Conservation (phyloP, 208 protist species). For the Tritrichomonas musculus region DNA sequence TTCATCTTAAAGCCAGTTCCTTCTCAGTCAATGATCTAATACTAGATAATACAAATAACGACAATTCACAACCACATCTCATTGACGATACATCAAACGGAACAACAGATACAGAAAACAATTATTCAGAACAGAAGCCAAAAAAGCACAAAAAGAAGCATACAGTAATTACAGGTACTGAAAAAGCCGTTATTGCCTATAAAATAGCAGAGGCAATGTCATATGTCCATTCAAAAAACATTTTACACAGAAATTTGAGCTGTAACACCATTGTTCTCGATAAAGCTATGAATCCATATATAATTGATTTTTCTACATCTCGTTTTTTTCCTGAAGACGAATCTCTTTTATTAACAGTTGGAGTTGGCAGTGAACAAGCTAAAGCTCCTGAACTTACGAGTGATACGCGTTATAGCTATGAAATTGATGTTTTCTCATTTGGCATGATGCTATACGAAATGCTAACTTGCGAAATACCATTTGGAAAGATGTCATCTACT, state of each 20-base stretch:
- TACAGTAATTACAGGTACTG: neutral
- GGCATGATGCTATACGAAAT: constrained; percentile 7
- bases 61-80: too few species aligned
- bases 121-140: too few species aligned
- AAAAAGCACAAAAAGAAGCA: too few species aligned
- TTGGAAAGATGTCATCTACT: neutral
- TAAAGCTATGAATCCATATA: neutral
- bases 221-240: neutral
- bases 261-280: neutral
- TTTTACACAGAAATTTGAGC: neutral
- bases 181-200: neutral
- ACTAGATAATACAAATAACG: too few species aligned
- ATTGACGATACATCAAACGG: too few species aligned
- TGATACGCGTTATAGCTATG: neutral
- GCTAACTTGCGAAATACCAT: neutral
- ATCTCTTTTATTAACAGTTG: neutral
- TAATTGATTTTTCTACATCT: neutral
- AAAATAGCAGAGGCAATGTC: neutral
- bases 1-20: too few species aligned
- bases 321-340: neutral
- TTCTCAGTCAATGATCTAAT: too few species aligned
- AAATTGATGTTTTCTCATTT: neutral
- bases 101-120: too few species aligned
- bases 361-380: neutral
- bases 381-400: neutral